phyloP scores from a whole-genome alignment of 2,329 filamentous ascomycete species.

The Talaromyces pinophilus region DNA sequence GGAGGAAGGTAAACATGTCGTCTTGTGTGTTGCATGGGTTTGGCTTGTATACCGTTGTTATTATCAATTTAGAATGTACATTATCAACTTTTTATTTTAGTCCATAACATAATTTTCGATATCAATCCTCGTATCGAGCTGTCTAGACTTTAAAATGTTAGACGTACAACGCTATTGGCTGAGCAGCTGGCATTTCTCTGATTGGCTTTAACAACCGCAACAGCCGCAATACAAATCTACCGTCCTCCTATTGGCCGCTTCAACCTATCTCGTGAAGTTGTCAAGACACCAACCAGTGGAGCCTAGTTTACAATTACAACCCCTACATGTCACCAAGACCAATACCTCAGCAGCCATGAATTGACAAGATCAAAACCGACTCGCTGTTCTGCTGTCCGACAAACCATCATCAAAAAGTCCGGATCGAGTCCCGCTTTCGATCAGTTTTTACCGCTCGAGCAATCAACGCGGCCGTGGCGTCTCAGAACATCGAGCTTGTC shows the following conservation, averaged over 20 bases:
- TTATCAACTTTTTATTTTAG: background rate
- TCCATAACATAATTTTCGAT: background rate
- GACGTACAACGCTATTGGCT: background rate
- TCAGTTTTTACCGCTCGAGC: background rate
- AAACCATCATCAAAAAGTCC: background rate
- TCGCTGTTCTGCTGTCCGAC: background rate
- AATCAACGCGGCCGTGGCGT: constrained; percentile 18
- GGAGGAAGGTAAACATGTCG: constrained; percentile 18
- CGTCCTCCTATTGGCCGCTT: background rate
- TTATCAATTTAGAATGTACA: background rate
- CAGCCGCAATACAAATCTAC: background rate
- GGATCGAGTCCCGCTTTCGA: background rate
- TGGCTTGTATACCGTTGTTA: background rate
- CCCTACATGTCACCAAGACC: background rate
- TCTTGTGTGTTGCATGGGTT: background rate
- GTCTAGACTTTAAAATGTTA: background rate
- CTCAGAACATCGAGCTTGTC: constrained; percentile 39
- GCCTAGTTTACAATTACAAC: background rate
- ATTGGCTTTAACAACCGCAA: constrained; percentile 15
- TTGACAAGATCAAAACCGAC: background rate
- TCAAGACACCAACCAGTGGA: constrained; percentile 13
- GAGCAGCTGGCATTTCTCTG: background rate
- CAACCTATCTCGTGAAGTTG: background rate
- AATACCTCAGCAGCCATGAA: background rate
- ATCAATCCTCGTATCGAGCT: background rate